Evolutionary conservation across 495 filamentous ascomycete genomes (phyloP).

Genomic region (Aeminium ludgeri): DNA sequence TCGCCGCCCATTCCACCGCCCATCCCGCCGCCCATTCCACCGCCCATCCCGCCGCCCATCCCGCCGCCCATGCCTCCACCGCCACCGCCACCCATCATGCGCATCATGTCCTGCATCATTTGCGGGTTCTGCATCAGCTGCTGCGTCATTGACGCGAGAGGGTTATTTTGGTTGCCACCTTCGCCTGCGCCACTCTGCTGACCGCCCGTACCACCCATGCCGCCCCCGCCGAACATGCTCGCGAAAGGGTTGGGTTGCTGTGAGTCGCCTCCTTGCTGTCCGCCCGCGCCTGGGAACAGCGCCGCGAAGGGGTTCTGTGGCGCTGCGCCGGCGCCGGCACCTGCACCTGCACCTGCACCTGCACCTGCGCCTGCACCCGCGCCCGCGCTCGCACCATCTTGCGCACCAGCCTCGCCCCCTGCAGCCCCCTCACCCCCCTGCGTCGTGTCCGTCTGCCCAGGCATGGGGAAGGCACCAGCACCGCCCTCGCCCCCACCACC

Average conservation of each 20-base stretch:
- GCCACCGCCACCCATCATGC: constrained; percentile 31
- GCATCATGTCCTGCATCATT: constrained; percentile 27
- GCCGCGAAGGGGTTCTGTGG: constrained; percentile 56
- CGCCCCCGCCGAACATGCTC: constrained; percentile 33
- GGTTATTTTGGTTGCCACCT: constrained; percentile 17
- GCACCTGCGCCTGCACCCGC: not conserved
- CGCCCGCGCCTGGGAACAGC: constrained; percentile 28
- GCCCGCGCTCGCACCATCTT: not conserved
- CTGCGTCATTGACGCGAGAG: constrained; percentile 27
- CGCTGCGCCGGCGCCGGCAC: constrained; percentile 22
- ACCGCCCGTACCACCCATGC: constrained; percentile 13
- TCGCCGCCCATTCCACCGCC: not conserved
- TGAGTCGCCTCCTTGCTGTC: not conserved
- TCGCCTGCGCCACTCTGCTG: constrained; percentile 21
- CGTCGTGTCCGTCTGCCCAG: constrained; percentile 66
- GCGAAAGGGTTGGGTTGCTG: constrained; percentile 37
- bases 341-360: not conserved
- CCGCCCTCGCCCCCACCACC: constrained; percentile 35
- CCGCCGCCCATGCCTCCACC: constrained; percentile 16
- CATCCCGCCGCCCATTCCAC: not conserved
- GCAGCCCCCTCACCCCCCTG: constrained; percentile 14
- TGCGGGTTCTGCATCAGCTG: constrained; percentile 28
- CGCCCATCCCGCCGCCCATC: constrained; percentile 12
- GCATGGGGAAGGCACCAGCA: constrained; percentile 59
- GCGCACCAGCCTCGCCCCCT: constrained; percentile 1